phyloP scores from a whole-genome alignment of 495 filamentous ascomycete species.

The Bryoglossum gracile region DNA sequence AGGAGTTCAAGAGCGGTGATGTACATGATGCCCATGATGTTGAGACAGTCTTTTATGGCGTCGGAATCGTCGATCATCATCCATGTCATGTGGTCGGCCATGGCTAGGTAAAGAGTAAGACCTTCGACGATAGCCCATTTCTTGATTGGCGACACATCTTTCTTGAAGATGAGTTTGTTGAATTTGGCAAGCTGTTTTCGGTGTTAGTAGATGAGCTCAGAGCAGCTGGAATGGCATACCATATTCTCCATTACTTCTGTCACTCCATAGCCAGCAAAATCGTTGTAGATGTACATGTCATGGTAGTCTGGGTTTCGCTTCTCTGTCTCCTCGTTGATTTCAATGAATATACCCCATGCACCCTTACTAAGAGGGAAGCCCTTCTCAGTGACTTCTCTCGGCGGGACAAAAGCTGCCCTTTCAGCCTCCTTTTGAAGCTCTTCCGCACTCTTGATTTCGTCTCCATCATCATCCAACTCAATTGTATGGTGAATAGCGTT shows the following conservation, averaged over 20 bases:
- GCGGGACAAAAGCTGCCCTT: not conserved
- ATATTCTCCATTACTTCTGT: slow-evolving; percentile 36
- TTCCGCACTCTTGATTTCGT: not conserved
- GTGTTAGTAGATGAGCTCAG: too few relatives aligned
- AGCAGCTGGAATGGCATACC: slow-evolving; percentile 5
- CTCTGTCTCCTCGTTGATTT: slow-evolving; percentile 8
- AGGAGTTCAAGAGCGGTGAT: too few relatives aligned
- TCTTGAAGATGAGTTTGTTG: slow-evolving; percentile 23
- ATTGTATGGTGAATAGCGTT: too few relatives aligned
- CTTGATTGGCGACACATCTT: slow-evolving; percentile 30
- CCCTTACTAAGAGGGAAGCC: slow-evolving; percentile 5
- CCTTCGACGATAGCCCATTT: slow-evolving; percentile 30
- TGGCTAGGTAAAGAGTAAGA: slow-evolving; percentile 25
- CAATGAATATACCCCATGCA: not conserved
- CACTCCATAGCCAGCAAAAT: slow-evolving; percentile 32
- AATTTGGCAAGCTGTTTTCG: not conserved
- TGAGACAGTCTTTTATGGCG: too few relatives aligned
- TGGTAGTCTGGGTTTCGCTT: slow-evolving; percentile 35
- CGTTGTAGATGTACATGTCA: slow-evolving; percentile 36
- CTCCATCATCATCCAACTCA: not conserved
- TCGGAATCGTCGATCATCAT: too few relatives aligned
- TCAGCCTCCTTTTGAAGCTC: not conserved
- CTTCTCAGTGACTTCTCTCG: slow-evolving; percentile 3
- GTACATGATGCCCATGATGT: too few relatives aligned
- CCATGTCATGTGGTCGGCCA: too few relatives aligned